A percentile compares a stretch with the other conserved stretches of the same genome.
These are phyloP conservation scores for Phytopythium mirpurense DNA, from an alignment of 352 stramenopile species.

Conservation along the genomic window DNA sequence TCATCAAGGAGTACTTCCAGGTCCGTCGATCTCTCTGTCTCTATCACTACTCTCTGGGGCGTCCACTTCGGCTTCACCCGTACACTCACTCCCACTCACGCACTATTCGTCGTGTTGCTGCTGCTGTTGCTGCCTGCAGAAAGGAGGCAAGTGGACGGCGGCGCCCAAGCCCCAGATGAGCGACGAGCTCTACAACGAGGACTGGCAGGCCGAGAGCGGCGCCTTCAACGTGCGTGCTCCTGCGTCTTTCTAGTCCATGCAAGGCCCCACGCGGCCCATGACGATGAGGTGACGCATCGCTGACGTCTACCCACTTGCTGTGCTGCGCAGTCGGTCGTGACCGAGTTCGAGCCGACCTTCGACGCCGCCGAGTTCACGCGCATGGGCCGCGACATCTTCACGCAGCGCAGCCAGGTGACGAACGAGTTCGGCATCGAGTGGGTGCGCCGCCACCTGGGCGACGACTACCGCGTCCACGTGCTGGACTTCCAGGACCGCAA, in stretches of 20 bases:
- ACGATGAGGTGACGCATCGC: not conserved
- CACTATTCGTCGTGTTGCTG: not conserved
- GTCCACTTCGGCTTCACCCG: too few species aligned
- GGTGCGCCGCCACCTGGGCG: conserved; percentile 80
- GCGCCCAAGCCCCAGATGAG: conserved; percentile 89
- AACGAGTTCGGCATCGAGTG: conserved; percentile 90
- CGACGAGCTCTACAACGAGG: conserved; percentile 85
- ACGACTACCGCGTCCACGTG: conserved; percentile 84
- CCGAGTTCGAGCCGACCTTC: conserved; percentile 87
- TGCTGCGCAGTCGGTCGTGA: conserved; percentile 75
- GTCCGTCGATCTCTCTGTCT: conserved; percentile 16
- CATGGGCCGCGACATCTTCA: conserved; percentile 89
- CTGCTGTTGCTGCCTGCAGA: conserved; percentile 12
- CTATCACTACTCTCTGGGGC: too few species aligned
- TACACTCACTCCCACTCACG: too few species aligned
- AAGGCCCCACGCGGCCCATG: not conserved
- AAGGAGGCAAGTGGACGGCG: conserved; percentile 85
- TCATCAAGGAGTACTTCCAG: conserved; percentile 90
- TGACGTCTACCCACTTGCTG: too few species aligned
- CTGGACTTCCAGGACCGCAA: conserved; percentile 90
- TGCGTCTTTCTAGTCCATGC: too few species aligned
- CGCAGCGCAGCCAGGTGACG: conserved; percentile 88
- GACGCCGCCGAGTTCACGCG: conserved; percentile 88
- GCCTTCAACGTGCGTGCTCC: conserved; percentile 59
- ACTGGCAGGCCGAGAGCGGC: conserved; percentile 74